Evolutionary conservation across 2,329 filamentous ascomycete species (phyloP), one percentile per base, ranked within the genome.

Genomic region (Thielaviopsis musarum): DNA sequence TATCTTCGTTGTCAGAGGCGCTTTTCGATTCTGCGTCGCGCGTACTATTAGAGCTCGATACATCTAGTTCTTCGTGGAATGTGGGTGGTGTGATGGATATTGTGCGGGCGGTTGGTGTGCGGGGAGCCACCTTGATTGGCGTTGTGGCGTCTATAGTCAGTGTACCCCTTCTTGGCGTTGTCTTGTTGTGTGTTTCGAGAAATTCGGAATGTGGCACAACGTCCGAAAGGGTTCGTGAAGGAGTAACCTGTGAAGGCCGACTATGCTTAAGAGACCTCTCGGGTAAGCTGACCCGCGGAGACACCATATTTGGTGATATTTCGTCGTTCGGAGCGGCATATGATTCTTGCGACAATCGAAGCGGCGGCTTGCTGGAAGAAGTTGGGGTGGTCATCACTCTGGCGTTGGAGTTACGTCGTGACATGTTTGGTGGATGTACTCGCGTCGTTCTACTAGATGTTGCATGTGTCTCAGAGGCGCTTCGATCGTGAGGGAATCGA

Each of bases 301-400:
- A 68, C 19, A 68, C 63, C 19, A 70, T 65, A 1, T 66, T 63
- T 3, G 68, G 59, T 12, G 68, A 68, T 6, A 66, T 55, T 22
- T 69, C 68, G 10, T 73, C 71, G 2, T 64, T 63, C 5, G 61
- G 58, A 0, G 63, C 62, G 6, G 65, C 59, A 6, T 67, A 65
- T 3, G 69, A 62, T 19, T 74, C 72, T 15, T 69, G 53, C 1
- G 70, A 68, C 4, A 67, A 45, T 22, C 57, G 28, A 9, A 59
- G 21, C 22, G 60, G 52, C 17, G 57, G 53, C 38, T 61, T 61
- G 12, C 34, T 28, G 28, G 60, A 41, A 26, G 56, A 19, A 13
- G 54, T 55, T 13, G 59, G 63, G 19, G 63, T 55, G 13, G 65
- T 60, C 30, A 65, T 63, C 15, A 67, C 64, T n/a, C 63, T 63